Conservation (phyloP, 2,329 filamentous ascomycete species). For the Iodosphaeria phyllophila region DNA sequence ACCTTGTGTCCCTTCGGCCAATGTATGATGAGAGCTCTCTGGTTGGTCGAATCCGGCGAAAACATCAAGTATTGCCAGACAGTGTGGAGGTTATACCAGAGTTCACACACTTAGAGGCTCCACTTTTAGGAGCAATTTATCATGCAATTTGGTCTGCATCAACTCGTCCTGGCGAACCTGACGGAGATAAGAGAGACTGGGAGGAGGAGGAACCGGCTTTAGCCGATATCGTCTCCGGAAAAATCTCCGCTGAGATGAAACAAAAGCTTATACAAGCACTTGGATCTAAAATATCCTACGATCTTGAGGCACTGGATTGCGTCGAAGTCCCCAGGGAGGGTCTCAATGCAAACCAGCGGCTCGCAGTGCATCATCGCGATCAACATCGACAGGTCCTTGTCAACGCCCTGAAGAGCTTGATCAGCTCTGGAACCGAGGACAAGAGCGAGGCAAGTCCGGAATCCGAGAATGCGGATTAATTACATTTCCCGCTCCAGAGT, state of each 20-base stretch:
- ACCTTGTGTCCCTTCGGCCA: constrained; percentile 31
- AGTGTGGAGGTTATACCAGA: constrained; percentile 16
- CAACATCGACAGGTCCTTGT: constrained; percentile 29
- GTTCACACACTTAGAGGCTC: constrained; percentile 32
- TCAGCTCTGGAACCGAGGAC: too few species aligned
- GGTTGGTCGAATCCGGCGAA: constrained; percentile 23
- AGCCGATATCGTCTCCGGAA: constrained; percentile 23
- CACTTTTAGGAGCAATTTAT: too few species aligned
- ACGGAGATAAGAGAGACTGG: constrained; percentile 1
- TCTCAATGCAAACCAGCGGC: constrained; percentile 22
- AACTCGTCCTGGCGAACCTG: too few species aligned
- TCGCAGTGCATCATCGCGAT: constrained; percentile 28
- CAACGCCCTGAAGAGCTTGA: constrained; percentile 15
- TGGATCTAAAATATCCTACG: constrained; percentile 18
- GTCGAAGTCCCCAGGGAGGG: constrained; percentile 19
- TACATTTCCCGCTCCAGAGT: too few species aligned
- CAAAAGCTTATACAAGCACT: constrained; percentile 15
- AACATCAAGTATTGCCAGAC: too few species aligned
- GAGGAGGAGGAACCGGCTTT: constrained; percentile 9
- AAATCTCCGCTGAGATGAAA: constrained; percentile 20
- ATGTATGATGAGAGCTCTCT: constrained; percentile 27
- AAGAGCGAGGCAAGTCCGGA: too few species aligned
- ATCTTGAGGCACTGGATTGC: constrained; percentile 26
- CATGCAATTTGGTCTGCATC: too few species aligned
- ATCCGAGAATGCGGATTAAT: too few species aligned